Evolutionary conservation across 2,329 filamentous ascomycete genomes (phyloP), one percentile per base, ranked within the genome.

Genomic region (Davidsoniella virescens): DNA sequence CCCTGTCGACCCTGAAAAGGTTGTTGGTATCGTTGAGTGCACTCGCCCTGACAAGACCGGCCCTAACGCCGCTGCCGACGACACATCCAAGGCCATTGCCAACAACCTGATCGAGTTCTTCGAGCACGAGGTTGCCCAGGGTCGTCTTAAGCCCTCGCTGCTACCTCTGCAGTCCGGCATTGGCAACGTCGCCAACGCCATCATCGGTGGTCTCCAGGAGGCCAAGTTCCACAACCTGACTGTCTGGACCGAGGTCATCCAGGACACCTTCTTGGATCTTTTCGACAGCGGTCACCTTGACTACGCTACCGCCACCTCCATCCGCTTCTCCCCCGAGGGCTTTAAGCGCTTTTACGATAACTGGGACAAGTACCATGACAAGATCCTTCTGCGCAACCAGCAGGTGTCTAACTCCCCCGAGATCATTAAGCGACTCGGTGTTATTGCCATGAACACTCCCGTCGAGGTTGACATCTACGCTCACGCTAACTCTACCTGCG

Each of bases 391-490:
- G 44, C 84, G 87, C 55, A 81, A 81, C n/a, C 87, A 94, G 68
- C 78, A 84, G 62, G 84, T 94, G 8, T 88, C 83, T 60, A 94
- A 94, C 73, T 83, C 80, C 2, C 87, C 87, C 53, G 87, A 94
- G 67, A 87, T 94, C 67, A 94, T 94, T 68, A 78, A 85, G 50
- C 77, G 87, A 23, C 71, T 94, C 1, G 87, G 87, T 54, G 80
- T 87, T 57, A 94, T 94, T 58, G 87, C 85, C 63, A 94, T 94
- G 87, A 94, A 94, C 73, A 94, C 87, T 0, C 87, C 87, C 18
- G 85, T 94, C 44, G 87, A 94, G 67, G 87, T 94, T 14, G 87
- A 94, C 67, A 93, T 94, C 60, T 94, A 94, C 67, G 87, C 87
- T 2, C 87, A 94, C 67, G 87, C 87, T 59, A 94, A 94, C 76